Conservation (phyloP, 108 stramenopile species). For the Skeletonema tropicum region DNA sequence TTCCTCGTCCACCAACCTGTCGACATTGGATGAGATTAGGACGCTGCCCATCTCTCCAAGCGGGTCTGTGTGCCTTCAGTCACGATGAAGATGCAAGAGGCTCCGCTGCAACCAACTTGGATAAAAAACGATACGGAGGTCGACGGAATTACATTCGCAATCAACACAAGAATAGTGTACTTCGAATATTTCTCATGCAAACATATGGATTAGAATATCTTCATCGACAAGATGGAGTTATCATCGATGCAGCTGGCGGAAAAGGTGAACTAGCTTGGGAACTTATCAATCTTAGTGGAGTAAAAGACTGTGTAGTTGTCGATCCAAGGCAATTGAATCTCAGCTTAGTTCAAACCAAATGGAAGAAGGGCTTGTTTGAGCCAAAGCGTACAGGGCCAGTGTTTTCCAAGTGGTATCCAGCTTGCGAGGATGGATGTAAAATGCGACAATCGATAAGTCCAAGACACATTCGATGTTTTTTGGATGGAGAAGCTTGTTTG, state of each 20-base stretch:
- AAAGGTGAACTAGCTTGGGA: constrained; percentile 49
- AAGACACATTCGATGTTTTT: constrained; percentile 35
- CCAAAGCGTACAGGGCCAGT: constrained; percentile 38
- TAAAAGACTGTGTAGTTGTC: constrained; percentile 29
- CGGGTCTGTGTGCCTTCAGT: constrained; percentile 31
- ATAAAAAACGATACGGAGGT: constrained; percentile 34
- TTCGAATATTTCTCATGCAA: constrained; percentile 48
- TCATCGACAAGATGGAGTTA: constrained; percentile 8
- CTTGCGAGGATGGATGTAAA: constrained; percentile 38
- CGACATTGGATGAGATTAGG: constrained; percentile 42
- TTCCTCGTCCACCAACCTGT: constrained; percentile 36
- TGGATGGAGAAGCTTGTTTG: constrained; percentile 20
- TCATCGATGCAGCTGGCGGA: constrained; percentile 48
- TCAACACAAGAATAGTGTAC: constrained; percentile 44
- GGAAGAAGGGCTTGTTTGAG: constrained; percentile 43
- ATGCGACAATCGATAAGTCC: constrained; percentile 27
- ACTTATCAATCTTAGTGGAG: constrained; percentile 40
- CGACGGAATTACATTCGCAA: constrained; percentile 32
- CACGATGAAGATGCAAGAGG: constrained; percentile 1
- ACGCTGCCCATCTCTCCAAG: constrained; percentile 29
- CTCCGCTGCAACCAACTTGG: background rate
- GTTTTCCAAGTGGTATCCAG: constrained; percentile 49
- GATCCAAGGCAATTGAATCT: constrained; percentile 46
- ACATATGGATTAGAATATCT: constrained; percentile 43
- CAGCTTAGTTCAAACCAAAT: constrained; percentile 15